These are phyloP conservation scores for Saccharomyces uvarum DNA, from an alignment of 1,139 yeast genomes.

Conservation along the genomic window DNA sequence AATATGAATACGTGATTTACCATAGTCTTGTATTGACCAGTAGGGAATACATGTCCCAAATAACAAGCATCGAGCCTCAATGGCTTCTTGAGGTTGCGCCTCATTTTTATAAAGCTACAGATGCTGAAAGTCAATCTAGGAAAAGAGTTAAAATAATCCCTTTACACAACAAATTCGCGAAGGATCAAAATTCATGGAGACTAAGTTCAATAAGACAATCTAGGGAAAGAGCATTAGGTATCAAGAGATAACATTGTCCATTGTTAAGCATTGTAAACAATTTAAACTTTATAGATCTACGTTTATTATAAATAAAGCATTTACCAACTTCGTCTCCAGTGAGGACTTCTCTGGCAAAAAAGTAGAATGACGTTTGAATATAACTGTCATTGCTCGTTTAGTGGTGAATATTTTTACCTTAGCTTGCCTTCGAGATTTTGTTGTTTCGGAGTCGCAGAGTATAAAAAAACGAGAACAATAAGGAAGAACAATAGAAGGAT, in stretches of 20 bases:
- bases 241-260: slow-evolving; percentile 16
- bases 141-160: slow-evolving; percentile 52
- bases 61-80: slow-evolving; percentile 68
- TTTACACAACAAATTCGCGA: slow-evolving; percentile 47
- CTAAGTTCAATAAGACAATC: slow-evolving; percentile 37
- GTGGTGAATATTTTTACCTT: neutral
- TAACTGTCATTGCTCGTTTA: neutral
- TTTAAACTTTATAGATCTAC: neutral
- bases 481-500: neutral
- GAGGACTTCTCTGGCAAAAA: neutral
- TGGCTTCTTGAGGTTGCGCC: slow-evolving; percentile 90
- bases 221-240: slow-evolving; percentile 28
- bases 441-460: neutral
- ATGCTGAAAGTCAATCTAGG: slow-evolving; percentile 36
- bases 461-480: neutral
- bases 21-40: slow-evolving; percentile 77
- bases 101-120: slow-evolving; percentile 61
- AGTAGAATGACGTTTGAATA: neutral
- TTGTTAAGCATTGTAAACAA: neutral
- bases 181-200: slow-evolving; percentile 50
- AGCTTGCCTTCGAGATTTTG: neutral
- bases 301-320: neutral
- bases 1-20: slow-evolving; percentile 73
- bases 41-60: slow-evolving; percentile 87
- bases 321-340: neutral